Percentiles rank a stretch among this genome's conserved stretches.
Conservation (phyloP, 805 yeast species). For the Blastobotrys muscicola region DNA sequence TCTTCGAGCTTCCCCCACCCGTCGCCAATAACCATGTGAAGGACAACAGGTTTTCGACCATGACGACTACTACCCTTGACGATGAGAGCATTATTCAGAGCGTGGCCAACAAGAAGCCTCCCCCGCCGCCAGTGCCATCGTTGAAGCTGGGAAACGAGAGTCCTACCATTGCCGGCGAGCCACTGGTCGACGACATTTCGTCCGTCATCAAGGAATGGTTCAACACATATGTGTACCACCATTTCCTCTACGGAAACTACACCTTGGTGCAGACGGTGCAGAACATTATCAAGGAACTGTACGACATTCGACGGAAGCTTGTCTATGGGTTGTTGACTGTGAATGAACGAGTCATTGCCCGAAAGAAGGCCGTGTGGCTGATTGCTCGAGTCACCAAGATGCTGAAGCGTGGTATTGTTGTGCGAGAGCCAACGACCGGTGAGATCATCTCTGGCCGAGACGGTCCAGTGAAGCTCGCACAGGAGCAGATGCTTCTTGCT, state of each 20-base stretch:
- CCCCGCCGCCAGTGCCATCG: conserved; percentile 19
- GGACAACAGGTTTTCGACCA: conserved; percentile 21
- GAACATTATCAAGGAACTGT: conserved; percentile 20
- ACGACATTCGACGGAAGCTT: conserved; percentile 20
- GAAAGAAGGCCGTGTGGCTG: conserved; percentile 24
- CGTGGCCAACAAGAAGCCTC: conserved; percentile 8
- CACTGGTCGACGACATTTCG: conserved; percentile 26
- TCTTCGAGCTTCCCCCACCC: conserved; percentile 26
- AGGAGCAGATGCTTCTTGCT: conserved; percentile 61
- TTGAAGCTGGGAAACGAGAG: conserved; percentile 17
- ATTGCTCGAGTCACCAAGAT: conserved; percentile 24
- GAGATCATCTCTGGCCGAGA: conserved; percentile 19
- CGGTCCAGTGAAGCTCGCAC: conserved; percentile 51
- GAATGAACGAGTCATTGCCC: conserved; percentile 19
- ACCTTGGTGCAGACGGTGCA: conserved; percentile 17
- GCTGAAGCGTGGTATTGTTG: conserved; percentile 25
- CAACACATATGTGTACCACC: conserved; percentile 19
- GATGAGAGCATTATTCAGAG: conserved; percentile 5
- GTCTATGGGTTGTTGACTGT: conserved; percentile 21
- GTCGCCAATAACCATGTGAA: conserved; percentile 25
- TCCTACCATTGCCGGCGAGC: conserved; percentile 17
- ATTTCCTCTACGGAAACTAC: conserved; percentile 22
- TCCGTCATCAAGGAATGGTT: conserved; percentile 27
- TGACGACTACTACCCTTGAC: conserved; percentile 15
- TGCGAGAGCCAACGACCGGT: conserved; percentile 23